These are phyloP conservation scores for Neoboletus subvelutipes DNA, from an alignment of 768 basidiomycete species.

Conservation along the genomic window DNA sequence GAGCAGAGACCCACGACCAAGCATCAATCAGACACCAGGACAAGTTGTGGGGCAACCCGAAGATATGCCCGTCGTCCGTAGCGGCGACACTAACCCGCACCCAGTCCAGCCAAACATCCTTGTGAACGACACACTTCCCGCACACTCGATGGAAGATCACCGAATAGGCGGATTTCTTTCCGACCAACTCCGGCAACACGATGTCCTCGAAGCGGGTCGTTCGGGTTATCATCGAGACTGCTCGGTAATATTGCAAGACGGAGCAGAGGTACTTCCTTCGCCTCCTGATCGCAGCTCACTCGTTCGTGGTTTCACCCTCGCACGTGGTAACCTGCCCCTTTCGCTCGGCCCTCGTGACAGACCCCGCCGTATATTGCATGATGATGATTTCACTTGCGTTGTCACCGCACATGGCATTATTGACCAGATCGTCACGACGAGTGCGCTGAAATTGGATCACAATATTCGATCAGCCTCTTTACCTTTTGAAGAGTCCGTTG, in stretches of 20 bases:
- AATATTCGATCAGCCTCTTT: constrained; percentile 21
- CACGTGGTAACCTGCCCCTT: constrained; percentile 8
- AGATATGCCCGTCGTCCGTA: background rate
- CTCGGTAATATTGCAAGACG: background rate
- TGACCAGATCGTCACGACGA: constrained; percentile 27
- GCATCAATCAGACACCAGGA: background rate
- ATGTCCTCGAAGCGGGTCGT: background rate
- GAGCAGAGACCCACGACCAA: background rate
- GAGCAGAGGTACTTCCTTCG: background rate
- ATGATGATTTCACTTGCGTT: constrained; percentile 19
- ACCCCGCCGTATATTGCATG: constrained; percentile 38
- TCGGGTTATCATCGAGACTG: background rate
- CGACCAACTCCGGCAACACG: background rate
- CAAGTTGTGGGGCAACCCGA: background rate
- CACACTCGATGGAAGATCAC: background rate
- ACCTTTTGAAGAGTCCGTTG: constrained; percentile 34
- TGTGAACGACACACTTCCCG: background rate
- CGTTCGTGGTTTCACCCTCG: background rate
- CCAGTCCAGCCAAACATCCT: background rate
- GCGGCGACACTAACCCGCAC: background rate
- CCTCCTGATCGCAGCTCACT: background rate
- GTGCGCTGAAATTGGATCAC: constrained; percentile 15
- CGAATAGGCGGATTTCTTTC: background rate
- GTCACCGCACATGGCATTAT: constrained; percentile 43
- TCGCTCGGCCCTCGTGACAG: constrained; percentile 36